These are phyloP conservation scores for Lasiosphaeria hispida DNA, from an alignment of 495 filamentous ascomycete species.

Conservation along the genomic window DNA sequence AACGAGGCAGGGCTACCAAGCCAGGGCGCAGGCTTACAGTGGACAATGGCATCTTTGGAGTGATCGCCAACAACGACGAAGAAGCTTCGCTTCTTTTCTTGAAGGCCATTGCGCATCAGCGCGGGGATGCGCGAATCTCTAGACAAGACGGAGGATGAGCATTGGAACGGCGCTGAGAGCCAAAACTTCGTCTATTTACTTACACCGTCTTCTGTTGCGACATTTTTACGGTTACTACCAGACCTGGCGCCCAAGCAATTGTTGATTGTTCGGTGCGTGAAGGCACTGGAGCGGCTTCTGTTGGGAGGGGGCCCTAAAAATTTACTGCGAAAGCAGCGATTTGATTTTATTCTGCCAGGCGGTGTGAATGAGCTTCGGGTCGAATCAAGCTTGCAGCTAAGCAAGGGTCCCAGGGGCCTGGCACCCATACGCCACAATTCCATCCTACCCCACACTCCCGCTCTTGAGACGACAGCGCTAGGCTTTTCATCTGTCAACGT, in stretches of 20 bases:
- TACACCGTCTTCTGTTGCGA: constrained; percentile 58
- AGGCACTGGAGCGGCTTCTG: not conserved
- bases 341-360: constrained; percentile 35
- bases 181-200: constrained; percentile 18
- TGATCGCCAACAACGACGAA: constrained; percentile 95
- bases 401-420: not conserved
- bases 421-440: not conserved
- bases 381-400: not conserved
- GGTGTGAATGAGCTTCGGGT: constrained; percentile 15
- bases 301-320: constrained; percentile 22
- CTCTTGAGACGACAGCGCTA: no score
- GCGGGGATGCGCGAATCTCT: constrained; percentile 94
- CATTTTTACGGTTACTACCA: constrained; percentile 36
- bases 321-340: constrained; percentile 8
- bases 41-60: constrained; percentile 94
- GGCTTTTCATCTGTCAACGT: no score
- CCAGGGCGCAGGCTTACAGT: constrained; percentile 39
- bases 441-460: no score
- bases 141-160: constrained; percentile 10
- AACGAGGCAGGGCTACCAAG: not conserved
- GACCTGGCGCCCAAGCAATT: constrained; percentile 9
- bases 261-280: not conserved
- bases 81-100: constrained; percentile 97
- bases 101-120: constrained; percentile 91
- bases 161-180: not conserved